phyloP scores from a whole-genome alignment of 2,329 filamentous ascomycete genomes.

The Aspergillus hortae region DNA sequence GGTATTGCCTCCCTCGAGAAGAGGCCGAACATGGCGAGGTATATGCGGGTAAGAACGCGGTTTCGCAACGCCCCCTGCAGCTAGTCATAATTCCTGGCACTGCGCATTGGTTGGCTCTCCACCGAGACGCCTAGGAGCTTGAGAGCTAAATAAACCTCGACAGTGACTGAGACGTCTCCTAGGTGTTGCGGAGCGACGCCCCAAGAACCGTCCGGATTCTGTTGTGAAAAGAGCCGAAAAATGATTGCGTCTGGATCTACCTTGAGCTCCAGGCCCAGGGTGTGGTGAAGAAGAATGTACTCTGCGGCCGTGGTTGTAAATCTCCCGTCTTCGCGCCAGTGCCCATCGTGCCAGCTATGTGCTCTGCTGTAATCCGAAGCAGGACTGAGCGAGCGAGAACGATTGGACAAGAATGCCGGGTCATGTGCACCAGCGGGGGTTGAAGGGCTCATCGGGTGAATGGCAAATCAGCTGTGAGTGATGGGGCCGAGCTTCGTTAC shows the following conservation, averaged over 20 bases:
- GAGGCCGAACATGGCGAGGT: conserved; percentile 30
- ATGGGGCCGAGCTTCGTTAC: no score
- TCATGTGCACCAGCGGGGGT: no score
- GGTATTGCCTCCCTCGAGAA: conserved; percentile 33
- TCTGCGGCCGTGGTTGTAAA: conserved; percentile 22
- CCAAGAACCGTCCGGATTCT: conserved; percentile 31
- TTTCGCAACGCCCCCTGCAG: conserved; percentile 26
- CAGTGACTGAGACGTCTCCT: conserved; percentile 25
- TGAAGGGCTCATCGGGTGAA: no score
- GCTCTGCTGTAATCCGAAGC: neutral
- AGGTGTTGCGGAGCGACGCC: conserved; percentile 19
- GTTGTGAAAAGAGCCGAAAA: conserved; percentile 15
- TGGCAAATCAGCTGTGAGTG: no score
- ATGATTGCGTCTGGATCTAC: conserved; percentile 8
- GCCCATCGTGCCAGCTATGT: conserved; percentile 12
- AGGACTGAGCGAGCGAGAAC: no score
- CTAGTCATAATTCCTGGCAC: conserved; percentile 22
- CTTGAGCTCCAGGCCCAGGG: conserved; percentile 15
- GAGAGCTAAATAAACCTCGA: conserved; percentile 34
- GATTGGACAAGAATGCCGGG: no score
- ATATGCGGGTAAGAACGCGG: conserved; percentile 29
- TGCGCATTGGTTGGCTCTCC: conserved; percentile 9
- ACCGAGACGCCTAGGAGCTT: conserved; percentile 27
- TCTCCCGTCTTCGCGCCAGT: conserved; percentile 25
- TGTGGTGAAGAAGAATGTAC: conserved; percentile 19